These are phyloP conservation scores for Candida gigantensis DNA, from an alignment of 1,139 yeast species.

Conservation along the genomic window DNA sequence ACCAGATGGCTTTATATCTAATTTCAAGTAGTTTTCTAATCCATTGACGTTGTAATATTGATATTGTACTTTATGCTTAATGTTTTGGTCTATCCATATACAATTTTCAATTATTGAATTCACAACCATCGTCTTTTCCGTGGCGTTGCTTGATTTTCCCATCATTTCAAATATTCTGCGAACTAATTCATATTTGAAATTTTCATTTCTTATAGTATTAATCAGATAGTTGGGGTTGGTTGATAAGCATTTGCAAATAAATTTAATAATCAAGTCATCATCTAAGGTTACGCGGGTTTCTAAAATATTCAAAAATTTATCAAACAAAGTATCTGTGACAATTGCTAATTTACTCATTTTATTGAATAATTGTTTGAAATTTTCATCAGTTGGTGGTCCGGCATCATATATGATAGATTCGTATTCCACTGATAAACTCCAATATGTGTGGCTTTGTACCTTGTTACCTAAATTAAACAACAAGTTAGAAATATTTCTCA, in stretches of 20 bases:
- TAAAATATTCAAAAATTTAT: background rate
- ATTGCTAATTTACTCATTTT: constrained; percentile 22
- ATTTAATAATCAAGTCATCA: constrained; percentile 3
- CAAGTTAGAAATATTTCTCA: constrained; percentile 31
- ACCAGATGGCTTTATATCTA: constrained; percentile 6
- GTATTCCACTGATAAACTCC: constrained; percentile 21
- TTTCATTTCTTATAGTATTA: constrained; percentile 7
- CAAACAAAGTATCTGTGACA: background rate
- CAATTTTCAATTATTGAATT: constrained; percentile 18
- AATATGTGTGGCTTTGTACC: constrained; percentile 9
- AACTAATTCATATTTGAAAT: constrained; percentile 7
- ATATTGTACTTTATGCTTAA: constrained; percentile 17
- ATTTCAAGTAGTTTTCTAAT: constrained; percentile 16
- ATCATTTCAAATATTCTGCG: constrained; percentile 13
- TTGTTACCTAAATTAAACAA: constrained; percentile 21
- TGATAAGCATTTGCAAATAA: constrained; percentile 7
- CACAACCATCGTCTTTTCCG: constrained; percentile 16
- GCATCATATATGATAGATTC: constrained; percentile 22
- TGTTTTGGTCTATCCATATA: constrained; percentile 13
- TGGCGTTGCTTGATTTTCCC: constrained; percentile 15
- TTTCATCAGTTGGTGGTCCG: constrained; percentile 15
- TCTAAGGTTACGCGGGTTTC: constrained; percentile 1
- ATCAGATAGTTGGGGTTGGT: constrained; percentile 4
- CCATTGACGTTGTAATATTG: constrained; percentile 26
- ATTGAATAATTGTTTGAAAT: constrained; percentile 14